Evolutionary conservation across 2,329 filamentous ascomycete genomes (phyloP), one percentile per base, ranked within the genome.

Genomic region (Thielaviopsis musarum): DNA sequence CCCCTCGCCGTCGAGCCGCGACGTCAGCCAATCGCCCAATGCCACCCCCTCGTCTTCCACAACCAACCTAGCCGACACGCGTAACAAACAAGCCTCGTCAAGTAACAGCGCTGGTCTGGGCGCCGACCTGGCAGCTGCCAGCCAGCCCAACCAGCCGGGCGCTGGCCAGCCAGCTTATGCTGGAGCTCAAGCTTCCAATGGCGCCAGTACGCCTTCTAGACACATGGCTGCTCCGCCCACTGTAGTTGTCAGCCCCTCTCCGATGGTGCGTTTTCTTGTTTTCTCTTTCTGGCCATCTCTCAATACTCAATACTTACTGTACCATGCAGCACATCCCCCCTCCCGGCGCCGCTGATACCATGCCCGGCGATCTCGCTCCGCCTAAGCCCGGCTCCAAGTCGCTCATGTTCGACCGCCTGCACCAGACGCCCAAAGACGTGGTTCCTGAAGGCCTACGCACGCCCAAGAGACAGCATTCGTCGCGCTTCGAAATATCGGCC

Each of bases 381-480:
- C 93, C 93, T 19, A 95, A 96, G 73, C 85, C 88, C 52, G 89
- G 89, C 59, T 82, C 87, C 68, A 97, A 97, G 76, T 93, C 89
- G 21, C 75, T 89, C 66, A 82, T 94, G 67, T 94, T 90, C 72
- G 88, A 94, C 70, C 82, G 89, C 62, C 80, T 96, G 63, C 90
- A 96, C 70, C 86, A 91, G 62, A 95, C 91, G 1, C 94, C 94
- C 57, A 95, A 95, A 72, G 93, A 98, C 73, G 72, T 71, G 41
- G 88, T 95, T 63, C 90, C 93, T 41, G 93, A 97, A 72, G 93
- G 93, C 48, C 84, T 97, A 63, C 82, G 91, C 68, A 97, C 93
- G 5, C 93, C 93, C 26, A 95, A 95, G 74, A 83, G 93, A 69
- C 93, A 98, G 73, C 91, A 97, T 69, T 97, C 93, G 41, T 98